Evolutionary conservation across 176 grass and related monocot species (phyloP).

Genomic region (Aechmea fasciata): DNA sequence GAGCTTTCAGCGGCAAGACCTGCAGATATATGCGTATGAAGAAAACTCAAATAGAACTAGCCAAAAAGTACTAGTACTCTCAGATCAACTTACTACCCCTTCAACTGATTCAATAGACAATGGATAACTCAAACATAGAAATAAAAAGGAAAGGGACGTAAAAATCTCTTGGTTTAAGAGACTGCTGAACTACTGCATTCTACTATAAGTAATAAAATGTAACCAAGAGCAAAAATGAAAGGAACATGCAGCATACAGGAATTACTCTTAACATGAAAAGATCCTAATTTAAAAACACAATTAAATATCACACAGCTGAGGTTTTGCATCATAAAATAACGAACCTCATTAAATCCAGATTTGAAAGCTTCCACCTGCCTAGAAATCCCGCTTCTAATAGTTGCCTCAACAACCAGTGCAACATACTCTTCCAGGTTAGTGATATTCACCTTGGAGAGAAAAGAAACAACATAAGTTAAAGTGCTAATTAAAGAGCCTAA

Average conservation of each 20-base stretch:
- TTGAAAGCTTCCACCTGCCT: constrained; percentile 79
- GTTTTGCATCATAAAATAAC: background rate
- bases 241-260: no score
- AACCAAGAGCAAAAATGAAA: background rate
- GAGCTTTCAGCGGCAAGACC: constrained; percentile 64
- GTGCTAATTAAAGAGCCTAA: background rate
- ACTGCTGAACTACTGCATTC: background rate
- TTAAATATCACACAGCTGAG: background rate
- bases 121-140: no score
- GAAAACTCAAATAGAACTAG: background rate
- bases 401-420: constrained; percentile 60
- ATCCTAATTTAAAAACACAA: background rate
- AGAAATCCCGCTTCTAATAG: constrained; percentile 48
- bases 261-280: no score
- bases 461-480: constrained; percentile 8
- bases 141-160: no score
- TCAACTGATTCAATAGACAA: no score
- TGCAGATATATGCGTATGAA: constrained; percentile 19
- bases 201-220: background rate
- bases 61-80: background rate
- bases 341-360: constrained; percentile 94
- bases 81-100: background rate
- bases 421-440: constrained; percentile 83
- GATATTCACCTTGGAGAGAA: constrained; percentile 48
- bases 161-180: no score